A percentile compares a stretch with the other conserved stretches of the same genome.
These are phyloP conservation scores for Nadsonia starkeyi-henricii DNA, from an alignment of 1,139 yeast genomes.

Conservation along the genomic window DNA sequence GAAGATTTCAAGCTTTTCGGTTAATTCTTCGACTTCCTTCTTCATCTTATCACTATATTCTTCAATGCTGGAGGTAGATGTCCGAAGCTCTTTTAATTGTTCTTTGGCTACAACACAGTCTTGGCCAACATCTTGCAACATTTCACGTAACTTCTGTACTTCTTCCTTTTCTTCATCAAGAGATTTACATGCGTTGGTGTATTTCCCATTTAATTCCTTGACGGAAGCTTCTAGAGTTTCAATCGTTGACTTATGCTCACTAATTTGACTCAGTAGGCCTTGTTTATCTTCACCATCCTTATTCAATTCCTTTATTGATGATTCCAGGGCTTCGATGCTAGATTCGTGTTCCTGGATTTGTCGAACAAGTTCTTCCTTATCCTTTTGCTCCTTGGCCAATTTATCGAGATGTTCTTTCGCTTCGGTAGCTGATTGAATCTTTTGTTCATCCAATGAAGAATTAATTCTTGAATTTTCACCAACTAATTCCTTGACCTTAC, in stretches of 20 bases:
- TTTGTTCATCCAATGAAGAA: not conserved
- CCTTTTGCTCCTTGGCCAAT: not conserved
- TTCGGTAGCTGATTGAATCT: not conserved
- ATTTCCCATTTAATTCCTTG: not conserved
- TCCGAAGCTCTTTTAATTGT: conserved; percentile 6
- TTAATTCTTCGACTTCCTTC: conserved; percentile 15
- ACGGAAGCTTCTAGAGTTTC: not conserved
- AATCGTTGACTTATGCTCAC: not conserved
- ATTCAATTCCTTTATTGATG: not conserved
- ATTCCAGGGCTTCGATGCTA: not conserved
- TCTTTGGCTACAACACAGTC: conserved; percentile 40
- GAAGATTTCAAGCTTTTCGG: conserved; percentile 10
- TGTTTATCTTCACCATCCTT: not conserved
- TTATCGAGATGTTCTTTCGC: not conserved
- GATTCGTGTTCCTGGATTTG: not conserved
- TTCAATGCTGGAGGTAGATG: not conserved
- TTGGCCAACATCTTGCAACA: conserved; percentile 59
- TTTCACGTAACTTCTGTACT: conserved; percentile 48
- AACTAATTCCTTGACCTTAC: not conserved
- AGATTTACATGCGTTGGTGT: conserved; percentile 3
- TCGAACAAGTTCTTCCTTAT: not conserved
- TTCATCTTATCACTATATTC: conserved; percentile 5
- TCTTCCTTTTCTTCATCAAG: conserved; percentile 27
- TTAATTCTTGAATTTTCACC: not conserved
- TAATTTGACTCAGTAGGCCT: not conserved